Percentiles rank a stretch among this genome's conserved stretches.
phyloP scores from a whole-genome alignment of 169 alveolate genomes.

The Sarcocystis neurona region DNA sequence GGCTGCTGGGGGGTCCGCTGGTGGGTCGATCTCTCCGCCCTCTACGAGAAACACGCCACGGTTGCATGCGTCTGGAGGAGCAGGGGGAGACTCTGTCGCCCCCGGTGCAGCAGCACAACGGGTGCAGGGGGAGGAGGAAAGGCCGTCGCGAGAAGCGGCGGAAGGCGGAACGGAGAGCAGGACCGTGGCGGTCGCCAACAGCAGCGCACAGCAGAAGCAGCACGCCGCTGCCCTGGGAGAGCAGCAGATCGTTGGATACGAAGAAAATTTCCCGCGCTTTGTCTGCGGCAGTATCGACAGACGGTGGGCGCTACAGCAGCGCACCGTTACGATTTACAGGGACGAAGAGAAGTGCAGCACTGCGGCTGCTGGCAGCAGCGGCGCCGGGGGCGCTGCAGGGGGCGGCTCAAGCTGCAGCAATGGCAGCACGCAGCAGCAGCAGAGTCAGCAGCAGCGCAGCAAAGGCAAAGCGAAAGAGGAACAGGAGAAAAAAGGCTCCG shows the following conservation, averaged over 20 bases:
- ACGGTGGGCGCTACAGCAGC: constrained; percentile 65
- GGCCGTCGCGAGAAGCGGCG: background rate
- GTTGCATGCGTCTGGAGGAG: background rate
- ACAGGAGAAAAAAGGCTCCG: background rate
- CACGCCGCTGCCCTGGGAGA: constrained; percentile 17
- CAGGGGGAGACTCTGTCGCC: background rate
- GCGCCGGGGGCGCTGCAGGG: background rate
- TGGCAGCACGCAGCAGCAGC: background rate
- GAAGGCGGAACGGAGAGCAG: background rate
- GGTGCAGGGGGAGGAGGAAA: background rate
- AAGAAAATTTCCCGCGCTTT: constrained; percentile 60
- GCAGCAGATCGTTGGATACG: constrained; percentile 55
- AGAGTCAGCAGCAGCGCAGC: background rate
- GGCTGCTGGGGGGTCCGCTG: too few species aligned
- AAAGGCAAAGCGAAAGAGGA: background rate
- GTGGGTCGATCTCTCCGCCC: too few species aligned
- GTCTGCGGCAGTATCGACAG: constrained; percentile 64
- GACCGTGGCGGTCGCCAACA: background rate
- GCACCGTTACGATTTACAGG: constrained; percentile 13
- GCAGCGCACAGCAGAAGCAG: constrained; percentile 17
- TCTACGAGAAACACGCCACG: background rate
- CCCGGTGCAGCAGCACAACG: background rate
- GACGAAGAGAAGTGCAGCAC: background rate
- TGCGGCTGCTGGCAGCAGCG: too few species aligned
- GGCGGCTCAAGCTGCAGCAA: constrained; percentile 17